Evolutionary conservation across 352 stramenopile genomes (phyloP).

Genomic region (Phytophthora niederhauseri): DNA sequence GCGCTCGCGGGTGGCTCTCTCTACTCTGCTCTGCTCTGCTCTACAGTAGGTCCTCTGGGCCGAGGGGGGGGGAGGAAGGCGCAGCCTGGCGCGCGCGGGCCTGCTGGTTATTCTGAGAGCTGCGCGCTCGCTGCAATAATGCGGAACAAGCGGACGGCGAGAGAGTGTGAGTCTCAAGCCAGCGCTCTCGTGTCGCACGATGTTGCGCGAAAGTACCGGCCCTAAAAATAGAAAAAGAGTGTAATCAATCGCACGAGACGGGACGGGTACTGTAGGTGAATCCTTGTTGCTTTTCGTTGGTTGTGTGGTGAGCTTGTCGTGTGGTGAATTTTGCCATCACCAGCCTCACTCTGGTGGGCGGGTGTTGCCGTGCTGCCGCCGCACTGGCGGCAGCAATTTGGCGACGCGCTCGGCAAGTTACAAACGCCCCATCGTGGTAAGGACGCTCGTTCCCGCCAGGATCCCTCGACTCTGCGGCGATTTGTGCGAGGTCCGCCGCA

Average conservation of each 20-base stretch:
- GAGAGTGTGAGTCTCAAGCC: not conserved
- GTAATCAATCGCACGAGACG: constrained; percentile 1
- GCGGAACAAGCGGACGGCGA: not conserved
- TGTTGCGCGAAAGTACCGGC: not conserved
- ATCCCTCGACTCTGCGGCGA: constrained; percentile 21
- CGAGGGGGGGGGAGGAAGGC: not conserved
- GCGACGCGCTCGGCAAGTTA: constrained; percentile 9
- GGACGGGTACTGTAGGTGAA: not conserved
- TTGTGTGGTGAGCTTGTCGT: not conserved
- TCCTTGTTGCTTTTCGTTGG: not conserved
- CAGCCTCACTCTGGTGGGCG: not conserved
- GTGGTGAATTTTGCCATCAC: not conserved
- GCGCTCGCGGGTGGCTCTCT: not conserved
- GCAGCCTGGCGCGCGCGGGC: not conserved
- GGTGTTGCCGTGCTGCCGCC: not conserved
- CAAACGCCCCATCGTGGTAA: constrained; percentile 21
- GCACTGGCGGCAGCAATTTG: constrained; percentile 19
- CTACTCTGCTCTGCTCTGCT: not conserved
- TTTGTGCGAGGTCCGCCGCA: constrained; percentile 15
- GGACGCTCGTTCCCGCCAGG: constrained; percentile 15
- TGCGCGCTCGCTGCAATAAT: constrained; percentile 1
- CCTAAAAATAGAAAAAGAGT: constrained; percentile 5
- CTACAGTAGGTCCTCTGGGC: not conserved
- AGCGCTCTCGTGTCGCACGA: not conserved
- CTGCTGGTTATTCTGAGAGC: not conserved